A percentile compares a stretch with the other conserved stretches of the same genome.
These are phyloP conservation scores for Aspergillus sp. DNA, from an alignment of 2,329 filamentous ascomycete species.

Conservation along the genomic window DNA sequence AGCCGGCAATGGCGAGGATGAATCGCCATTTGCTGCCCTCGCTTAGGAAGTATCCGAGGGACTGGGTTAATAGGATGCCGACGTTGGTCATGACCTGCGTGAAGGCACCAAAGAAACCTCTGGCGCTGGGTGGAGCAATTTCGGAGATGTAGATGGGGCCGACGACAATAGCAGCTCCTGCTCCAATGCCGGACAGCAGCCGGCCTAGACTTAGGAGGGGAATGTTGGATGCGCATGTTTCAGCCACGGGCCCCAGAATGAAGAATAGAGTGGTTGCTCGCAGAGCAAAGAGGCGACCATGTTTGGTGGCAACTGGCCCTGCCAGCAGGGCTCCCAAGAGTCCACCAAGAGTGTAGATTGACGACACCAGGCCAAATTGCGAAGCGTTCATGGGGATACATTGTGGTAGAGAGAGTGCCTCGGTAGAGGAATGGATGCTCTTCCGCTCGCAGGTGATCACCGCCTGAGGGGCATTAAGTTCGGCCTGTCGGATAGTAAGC, in stretches of 20 bases:
- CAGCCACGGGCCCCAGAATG: conserved; percentile 71
- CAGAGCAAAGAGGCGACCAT: conserved; percentile 76
- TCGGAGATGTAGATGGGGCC: conserved; percentile 95
- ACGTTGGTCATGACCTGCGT: conserved; percentile 94
- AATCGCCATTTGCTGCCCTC: conserved; percentile 77
- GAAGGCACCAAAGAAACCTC: conserved; percentile 75
- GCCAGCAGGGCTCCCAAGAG: conserved; percentile 77
- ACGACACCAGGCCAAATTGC: conserved; percentile 82
- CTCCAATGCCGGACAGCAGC: conserved; percentile 77
- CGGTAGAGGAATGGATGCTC: conserved; percentile 42
- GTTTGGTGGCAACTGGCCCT: conserved; percentile 74
- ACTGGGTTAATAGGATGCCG: conserved; percentile 81
- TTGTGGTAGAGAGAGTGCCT: conserved; percentile 51
- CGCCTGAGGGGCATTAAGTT: conserved; percentile 92
- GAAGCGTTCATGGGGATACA: conserved; percentile 87
- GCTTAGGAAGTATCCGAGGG: conserved; percentile 84
- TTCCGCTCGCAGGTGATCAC: conserved; percentile 82
- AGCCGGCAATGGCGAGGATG: conserved; percentile 73
- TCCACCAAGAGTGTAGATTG: conserved; percentile 88
- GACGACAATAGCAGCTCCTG: conserved; percentile 86
- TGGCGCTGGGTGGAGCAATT: conserved; percentile 71
- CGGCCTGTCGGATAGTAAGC: conserved; percentile 60
- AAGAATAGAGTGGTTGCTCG: conserved; percentile 76
- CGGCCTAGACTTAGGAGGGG: conserved; percentile 70
- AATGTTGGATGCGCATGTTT: conserved; percentile 70